phyloP scores from a whole-genome alignment of 1,139 yeast genomes.

The Sugiyamaella grinbergsii region DNA sequence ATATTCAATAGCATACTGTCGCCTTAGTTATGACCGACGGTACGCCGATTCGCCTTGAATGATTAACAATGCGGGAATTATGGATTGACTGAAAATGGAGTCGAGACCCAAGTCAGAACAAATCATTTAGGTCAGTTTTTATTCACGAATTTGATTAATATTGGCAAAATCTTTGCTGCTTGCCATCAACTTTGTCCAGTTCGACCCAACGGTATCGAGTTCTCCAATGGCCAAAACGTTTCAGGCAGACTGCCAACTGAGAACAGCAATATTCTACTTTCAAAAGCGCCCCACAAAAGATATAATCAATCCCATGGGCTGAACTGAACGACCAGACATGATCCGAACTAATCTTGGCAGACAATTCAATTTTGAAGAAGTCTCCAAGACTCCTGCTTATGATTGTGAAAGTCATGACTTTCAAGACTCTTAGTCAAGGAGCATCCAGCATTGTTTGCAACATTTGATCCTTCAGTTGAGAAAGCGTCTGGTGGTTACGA shows the following conservation, averaged over 20 bases:
- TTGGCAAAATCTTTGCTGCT: constrained; percentile 67
- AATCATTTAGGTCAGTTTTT: constrained; percentile 66
- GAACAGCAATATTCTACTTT: constrained; percentile 33
- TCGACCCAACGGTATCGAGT: constrained; percentile 28
- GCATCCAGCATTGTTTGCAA: constrained; percentile 17
- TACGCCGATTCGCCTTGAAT: too few relatives aligned
- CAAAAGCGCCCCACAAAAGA: constrained; percentile 14
- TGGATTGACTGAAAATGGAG: constrained; percentile 51
- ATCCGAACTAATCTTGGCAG: constrained; percentile 19
- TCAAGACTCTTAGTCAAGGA: constrained; percentile 3
- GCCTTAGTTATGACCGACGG: too few relatives aligned
- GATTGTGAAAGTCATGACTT: constrained; percentile 12
- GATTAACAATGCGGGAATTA: constrained; percentile 26
- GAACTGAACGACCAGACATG: constrained; percentile 24
- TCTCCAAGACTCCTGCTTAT: background rate
- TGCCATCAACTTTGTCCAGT: constrained; percentile 51
- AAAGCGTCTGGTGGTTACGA: constrained; percentile 1
- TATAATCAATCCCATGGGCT: constrained; percentile 20
- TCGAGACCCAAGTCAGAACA: constrained; percentile 72
- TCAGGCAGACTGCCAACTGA: constrained; percentile 36
- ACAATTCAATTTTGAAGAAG: constrained; percentile 8
- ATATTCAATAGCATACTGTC: too few relatives aligned
- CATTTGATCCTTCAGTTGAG: constrained; percentile 11
- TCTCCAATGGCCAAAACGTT: constrained; percentile 9
- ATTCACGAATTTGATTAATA: constrained; percentile 40